These are phyloP conservation scores for Candida khao-thaluensis DNA, from an alignment of 805 yeast genomes.

Conservation along the genomic window DNA sequence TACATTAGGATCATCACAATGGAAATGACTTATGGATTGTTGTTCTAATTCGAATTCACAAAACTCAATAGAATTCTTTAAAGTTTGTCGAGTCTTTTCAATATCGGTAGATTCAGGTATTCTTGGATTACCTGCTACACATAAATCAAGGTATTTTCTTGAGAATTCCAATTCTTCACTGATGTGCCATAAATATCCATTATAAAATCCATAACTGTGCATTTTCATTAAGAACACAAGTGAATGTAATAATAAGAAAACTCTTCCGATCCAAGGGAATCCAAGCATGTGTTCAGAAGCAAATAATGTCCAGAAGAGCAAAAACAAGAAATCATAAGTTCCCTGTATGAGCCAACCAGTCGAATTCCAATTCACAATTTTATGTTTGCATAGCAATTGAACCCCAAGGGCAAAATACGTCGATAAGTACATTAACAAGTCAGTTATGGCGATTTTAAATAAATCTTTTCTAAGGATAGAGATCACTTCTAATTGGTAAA, in stretches of 20 bases:
- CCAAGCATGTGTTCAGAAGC: constrained; percentile 47
- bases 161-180: constrained; percentile 54
- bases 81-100: constrained; percentile 25
- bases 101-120: constrained; percentile 24
- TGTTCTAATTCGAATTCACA: constrained; percentile 69
- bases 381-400: constrained; percentile 52
- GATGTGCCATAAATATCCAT: constrained; percentile 82
- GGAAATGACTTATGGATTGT: constrained; percentile 39
- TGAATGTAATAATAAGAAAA: constrained; percentile 79
- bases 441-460: constrained; percentile 68
- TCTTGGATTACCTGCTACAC: constrained; percentile 26
- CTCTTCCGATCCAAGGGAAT: constrained; percentile 89
- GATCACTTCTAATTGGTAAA: constrained; percentile 53
- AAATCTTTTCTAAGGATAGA: constrained; percentile 60
- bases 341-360: constrained; percentile 66
- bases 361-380: constrained; percentile 55
- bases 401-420: constrained; percentile 60
- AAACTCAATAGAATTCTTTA: constrained; percentile 56
- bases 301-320: constrained; percentile 53
- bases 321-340: constrained; percentile 50
- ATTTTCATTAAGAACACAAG: constrained; percentile 89
- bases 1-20: constrained; percentile 14
- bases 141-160: constrained; percentile 40
- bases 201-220: constrained; percentile 90
- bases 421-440: constrained; percentile 68